These are phyloP conservation scores for Candida freyschussii DNA, from an alignment of 1,139 yeast genomes.

Conservation along the genomic window DNA sequence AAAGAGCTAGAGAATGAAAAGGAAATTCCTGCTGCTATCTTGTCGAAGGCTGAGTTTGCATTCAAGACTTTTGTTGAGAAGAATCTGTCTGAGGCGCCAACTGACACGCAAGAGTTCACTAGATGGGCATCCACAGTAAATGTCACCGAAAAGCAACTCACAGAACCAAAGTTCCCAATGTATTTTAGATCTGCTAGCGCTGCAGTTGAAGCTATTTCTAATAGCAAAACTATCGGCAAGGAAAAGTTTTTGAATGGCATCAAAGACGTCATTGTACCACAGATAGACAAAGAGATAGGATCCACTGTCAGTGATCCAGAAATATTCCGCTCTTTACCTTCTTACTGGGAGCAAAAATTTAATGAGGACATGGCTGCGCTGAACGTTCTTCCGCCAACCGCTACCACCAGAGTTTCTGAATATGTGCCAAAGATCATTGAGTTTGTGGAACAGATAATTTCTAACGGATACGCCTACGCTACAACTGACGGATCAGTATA, in stretches of 20 bases:
- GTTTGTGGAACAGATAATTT: constrained; percentile 70
- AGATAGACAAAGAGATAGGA: constrained; percentile 69
- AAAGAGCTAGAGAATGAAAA: constrained; percentile 26
- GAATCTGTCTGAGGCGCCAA: constrained; percentile 49
- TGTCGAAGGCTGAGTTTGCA: constrained; percentile 32
- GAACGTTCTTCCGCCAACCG: constrained; percentile 78
- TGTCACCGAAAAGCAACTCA: constrained; percentile 42
- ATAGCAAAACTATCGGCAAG: constrained; percentile 21
- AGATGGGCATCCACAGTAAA: constrained; percentile 51
- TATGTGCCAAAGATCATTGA: constrained; percentile 87
- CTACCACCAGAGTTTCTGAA: constrained; percentile 95
- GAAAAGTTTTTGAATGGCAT: constrained; percentile 44
- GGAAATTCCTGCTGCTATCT: constrained; percentile 35
- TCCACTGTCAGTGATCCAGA: constrained; percentile 77
- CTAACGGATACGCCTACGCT: constrained; percentile 78
- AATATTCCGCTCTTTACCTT: constrained; percentile 75
- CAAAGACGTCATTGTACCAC: constrained; percentile 71
- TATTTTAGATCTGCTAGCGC: constrained; percentile 57
- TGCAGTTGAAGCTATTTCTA: constrained; percentile 44
- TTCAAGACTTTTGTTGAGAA: constrained; percentile 48
- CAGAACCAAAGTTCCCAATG: constrained; percentile 84
- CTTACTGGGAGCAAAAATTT: constrained; percentile 83
- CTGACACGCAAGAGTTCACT: constrained; percentile 36
- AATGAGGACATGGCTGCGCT: constrained; percentile 81
- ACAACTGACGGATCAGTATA: constrained; percentile 90